phyloP scores from a whole-genome alignment of 129 eudicot species.

The Dittrichia graveolens region DNA sequence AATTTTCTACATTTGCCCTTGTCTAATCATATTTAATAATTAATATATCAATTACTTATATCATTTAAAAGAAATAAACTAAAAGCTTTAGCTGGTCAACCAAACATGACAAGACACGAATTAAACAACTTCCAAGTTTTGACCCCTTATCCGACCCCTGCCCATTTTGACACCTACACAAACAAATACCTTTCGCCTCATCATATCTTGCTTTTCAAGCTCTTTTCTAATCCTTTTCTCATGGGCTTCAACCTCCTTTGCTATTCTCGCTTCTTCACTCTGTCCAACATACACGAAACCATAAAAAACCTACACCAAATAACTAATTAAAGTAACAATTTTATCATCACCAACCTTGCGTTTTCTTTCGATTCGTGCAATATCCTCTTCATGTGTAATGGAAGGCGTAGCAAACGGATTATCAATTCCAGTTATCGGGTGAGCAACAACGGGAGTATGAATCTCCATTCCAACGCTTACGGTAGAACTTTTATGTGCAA shows the following conservation, averaged over 20 bases:
- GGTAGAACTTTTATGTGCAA: constrained; percentile 32
- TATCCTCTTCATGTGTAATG: constrained; percentile 60
- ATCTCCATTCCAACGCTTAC: constrained; percentile 45
- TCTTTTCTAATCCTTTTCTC: constrained; percentile 85
- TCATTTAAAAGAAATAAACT: neutral
- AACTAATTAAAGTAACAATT: neutral
- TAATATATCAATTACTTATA: neutral
- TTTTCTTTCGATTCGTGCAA: constrained; percentile 61
- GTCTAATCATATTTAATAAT: too few relatives aligned
- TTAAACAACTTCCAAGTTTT: neutral
- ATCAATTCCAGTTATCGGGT: constrained; percentile 58
- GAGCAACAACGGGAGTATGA: constrained; percentile 45
- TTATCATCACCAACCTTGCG: constrained; percentile 60
- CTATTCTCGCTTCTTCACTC: constrained; percentile 88
- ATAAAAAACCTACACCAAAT: constrained; percentile 10
- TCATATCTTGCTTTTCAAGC: constrained; percentile 86
- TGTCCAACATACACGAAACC: constrained; percentile 31
- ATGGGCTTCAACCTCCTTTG: constrained; percentile 91
- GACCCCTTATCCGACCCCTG: neutral
- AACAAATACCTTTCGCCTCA: constrained; percentile 76
- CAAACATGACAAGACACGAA: neutral
- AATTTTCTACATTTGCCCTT: too few relatives aligned
- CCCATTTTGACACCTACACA: constrained; percentile 9
- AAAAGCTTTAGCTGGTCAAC: neutral
- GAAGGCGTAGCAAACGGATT: constrained; percentile 55